Percentiles rank a stretch among this genome's conserved stretches.
Conservation (phyloP, 257 asterid genomes). For the Solanum neorickii region DNA sequence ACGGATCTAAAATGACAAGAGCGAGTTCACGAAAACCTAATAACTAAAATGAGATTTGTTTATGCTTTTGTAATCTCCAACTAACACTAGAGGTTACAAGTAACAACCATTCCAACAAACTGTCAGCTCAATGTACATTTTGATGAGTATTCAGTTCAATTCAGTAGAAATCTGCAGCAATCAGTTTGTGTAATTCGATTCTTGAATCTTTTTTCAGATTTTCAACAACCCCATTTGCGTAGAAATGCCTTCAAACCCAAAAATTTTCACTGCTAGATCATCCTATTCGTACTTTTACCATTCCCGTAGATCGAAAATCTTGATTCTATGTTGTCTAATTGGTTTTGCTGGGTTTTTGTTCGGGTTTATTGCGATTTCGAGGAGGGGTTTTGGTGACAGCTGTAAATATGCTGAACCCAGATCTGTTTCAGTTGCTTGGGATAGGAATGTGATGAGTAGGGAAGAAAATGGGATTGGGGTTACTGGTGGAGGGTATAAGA, state of each 20-base stretch:
- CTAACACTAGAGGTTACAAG: not conserved
- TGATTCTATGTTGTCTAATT: constrained; percentile 26
- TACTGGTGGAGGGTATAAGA: constrained; percentile 35
- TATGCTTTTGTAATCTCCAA: not conserved
- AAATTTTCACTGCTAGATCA: constrained; percentile 49
- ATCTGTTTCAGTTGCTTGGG: not conserved
- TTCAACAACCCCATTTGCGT: not conserved
- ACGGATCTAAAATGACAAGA: not conserved
- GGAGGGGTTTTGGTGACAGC: constrained; percentile 19
- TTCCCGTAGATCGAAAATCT: constrained; percentile 35
- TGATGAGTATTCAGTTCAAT: not conserved
- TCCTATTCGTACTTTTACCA: constrained; percentile 11
- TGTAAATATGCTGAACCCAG: not conserved
- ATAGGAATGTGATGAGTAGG: constrained; percentile 17
- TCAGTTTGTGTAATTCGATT: not conserved
- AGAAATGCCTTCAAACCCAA: constrained; percentile 75
- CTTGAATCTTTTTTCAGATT: not conserved
- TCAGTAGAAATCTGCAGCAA: not conserved
- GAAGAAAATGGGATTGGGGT: constrained; percentile 9
- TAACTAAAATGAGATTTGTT: not conserved
- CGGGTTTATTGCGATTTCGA: constrained; percentile 37
- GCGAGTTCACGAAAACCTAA: not conserved
- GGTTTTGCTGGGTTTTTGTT: constrained; percentile 43
- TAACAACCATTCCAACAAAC: not conserved
- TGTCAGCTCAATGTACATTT: not conserved